Base-by-base conservation (phyloP, 768 basidiomycete species). In the Fistulinella prunicolor region DNA sequence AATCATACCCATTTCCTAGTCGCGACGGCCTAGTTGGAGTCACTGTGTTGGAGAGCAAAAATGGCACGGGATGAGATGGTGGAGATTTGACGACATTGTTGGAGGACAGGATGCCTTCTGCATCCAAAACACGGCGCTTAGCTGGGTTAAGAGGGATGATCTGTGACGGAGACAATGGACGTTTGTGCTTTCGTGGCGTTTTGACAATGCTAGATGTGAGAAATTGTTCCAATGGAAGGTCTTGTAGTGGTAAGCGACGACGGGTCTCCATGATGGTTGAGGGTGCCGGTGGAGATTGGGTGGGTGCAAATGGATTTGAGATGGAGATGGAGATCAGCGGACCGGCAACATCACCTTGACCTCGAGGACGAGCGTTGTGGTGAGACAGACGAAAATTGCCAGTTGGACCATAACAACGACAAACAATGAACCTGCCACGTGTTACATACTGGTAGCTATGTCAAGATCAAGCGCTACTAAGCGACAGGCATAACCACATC, bases 401-500 rank as follows among this genome's bases (percentile, higher is more conserved):
- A 37, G 37, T 12, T 16, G 22, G 39, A 26, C 43, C 46, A 63
- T 41, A 66, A 68, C 36, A 66, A 48, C 9, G 22, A 40, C 55
- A 62, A 58, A 65, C 37, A 67, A 36, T 20, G 21, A 16, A 49
- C 60, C 42, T 4, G 41, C 51, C 39, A 58, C 49, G 16, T 21
- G 46, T 42, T 38, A 65, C 56, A 24, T 20, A 28, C 28, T 28
- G 23, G 24, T 19, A 13, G 28, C 14, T 49, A 39, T 37, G 40
- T 44, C 32, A 46, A 37, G 26, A 21, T 59, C 36, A 58, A 17
- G n/a, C n/a, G n/a, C n/a, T n/a, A n/a, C n/a, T n/a, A n/a, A n/a
- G 34, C 24, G 22, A 62, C 38, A 23, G 76, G 75, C 79, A 83
- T 81, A 47, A 90, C 79, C 34, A 98, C 80, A 64, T 93, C 94